phyloP scores from a whole-genome alignment of 2,329 filamentous ascomycete species.

The Pyricularia grisea region DNA sequence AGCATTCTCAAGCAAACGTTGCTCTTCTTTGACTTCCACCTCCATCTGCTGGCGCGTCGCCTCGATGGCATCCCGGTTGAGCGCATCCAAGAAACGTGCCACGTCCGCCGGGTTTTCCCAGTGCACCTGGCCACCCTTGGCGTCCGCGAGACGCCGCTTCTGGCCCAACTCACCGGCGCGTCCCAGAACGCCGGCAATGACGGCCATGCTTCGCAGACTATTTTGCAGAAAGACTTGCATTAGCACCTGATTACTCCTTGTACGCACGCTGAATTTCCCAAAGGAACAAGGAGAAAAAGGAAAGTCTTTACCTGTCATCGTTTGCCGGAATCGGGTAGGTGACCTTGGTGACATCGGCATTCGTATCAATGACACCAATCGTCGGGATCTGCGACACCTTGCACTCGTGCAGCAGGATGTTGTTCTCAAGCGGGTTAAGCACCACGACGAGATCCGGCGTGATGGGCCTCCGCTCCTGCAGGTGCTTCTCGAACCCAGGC shows the following conservation, averaged over 20 bases:
- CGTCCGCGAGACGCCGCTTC: constrained; percentile 52
- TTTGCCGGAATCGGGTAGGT: constrained; percentile 96
- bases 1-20: neutral
- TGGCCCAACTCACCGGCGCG: constrained; percentile 75
- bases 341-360: constrained; percentile 85
- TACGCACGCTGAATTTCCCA: neutral
- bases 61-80: constrained; percentile 7
- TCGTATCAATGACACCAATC: constrained; percentile 89
- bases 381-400: constrained; percentile 81
- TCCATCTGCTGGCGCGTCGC: neutral
- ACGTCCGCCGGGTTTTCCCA: constrained; percentile 44
- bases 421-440: constrained; percentile 89
- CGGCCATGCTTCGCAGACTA: constrained; percentile 70
- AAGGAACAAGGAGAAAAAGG: constrained; percentile 4
- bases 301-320: constrained; percentile 70
- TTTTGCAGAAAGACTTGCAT: neutral
- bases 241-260: neutral
- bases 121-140: constrained; percentile 50
- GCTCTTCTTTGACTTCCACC: neutral
- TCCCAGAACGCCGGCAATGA: constrained; percentile 80
- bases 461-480: constrained; percentile 54
- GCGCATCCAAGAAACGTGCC: constrained; percentile 23
- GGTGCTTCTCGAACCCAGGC: constrained; percentile 54
- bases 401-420: constrained; percentile 83
- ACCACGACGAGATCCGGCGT: constrained; percentile 87